Evolutionary conservation across 108 stramenopile genomes (phyloP).

Genomic region (Cylindrotheca fusiformis): DNA sequence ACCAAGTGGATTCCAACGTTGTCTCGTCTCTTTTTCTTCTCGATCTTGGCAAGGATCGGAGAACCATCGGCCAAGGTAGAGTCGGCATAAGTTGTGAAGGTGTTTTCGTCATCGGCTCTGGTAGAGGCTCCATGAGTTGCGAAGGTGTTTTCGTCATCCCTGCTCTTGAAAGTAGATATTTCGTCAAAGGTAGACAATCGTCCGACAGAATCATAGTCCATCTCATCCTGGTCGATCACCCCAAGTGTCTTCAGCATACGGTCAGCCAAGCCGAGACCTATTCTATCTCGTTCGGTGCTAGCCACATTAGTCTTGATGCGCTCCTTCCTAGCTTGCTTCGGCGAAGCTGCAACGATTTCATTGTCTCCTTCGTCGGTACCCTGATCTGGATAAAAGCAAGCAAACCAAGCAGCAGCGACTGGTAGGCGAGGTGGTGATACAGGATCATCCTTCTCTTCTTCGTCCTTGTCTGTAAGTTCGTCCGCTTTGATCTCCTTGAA

Average conservation of each 20-base stretch:
- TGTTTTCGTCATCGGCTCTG: not conserved
- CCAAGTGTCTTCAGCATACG: not conserved
- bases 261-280: not conserved
- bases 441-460: not conserved
- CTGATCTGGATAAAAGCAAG: not conserved
- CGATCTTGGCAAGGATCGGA: not conserved
- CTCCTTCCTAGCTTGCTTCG: not conserved
- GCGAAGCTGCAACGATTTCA: not conserved
- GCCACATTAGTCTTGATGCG: not conserved
- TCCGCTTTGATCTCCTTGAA: not conserved
- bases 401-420: not conserved
- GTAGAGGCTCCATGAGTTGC: not conserved
- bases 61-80: not conserved
- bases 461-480: not conserved
- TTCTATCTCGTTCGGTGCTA: not conserved
- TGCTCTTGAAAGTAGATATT: not conserved
- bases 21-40: not conserved
- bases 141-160: not conserved
- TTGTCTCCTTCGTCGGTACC: not conserved
- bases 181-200: no score
- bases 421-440: not conserved
- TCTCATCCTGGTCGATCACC: not conserved
- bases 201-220: not conserved
- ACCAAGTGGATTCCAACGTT: not conserved
- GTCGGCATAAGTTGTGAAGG: not conserved